Conservation (phyloP, 768 basidiomycete genomes). For the Ramaria rubella region DNA sequence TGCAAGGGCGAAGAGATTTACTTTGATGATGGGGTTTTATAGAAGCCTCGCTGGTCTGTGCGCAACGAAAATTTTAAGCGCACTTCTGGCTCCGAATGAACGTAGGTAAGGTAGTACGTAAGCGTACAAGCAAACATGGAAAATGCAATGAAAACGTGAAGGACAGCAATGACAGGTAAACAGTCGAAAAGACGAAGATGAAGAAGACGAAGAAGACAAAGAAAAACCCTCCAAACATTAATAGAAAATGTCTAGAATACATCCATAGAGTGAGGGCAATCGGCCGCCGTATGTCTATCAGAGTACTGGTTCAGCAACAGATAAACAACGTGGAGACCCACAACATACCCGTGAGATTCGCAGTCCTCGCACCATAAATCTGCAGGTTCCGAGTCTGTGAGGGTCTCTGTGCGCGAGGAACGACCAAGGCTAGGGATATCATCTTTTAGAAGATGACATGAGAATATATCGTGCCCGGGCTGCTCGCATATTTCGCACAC, state of each 20-base stretch:
- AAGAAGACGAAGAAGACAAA: not conserved
- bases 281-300: constrained; percentile 48
- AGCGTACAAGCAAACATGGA: constrained; percentile 1
- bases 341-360: constrained; percentile 56
- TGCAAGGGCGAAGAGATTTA: no score
- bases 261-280: constrained; percentile 83
- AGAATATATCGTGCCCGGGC: constrained; percentile 81
- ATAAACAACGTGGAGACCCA: not conserved
- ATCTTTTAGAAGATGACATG: constrained; percentile 67
- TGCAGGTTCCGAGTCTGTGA: constrained; percentile 14
- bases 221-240: not conserved
- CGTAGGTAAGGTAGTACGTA: not conserved
- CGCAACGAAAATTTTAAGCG: not conserved
- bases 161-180: not conserved
- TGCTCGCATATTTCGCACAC: constrained; percentile 85
- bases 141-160: not conserved
- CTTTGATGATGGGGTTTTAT: not conserved
- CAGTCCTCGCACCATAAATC: constrained; percentile 76
- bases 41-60: not conserved
- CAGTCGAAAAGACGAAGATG: not conserved
- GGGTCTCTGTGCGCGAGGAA: constrained; percentile 12
- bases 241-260: constrained; percentile 50
- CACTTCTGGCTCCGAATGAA: not conserved
- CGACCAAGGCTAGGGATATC: constrained; percentile 29
- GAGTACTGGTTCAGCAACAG: not conserved